Conservation (phyloP, 2,329 filamentous ascomycete genomes). For the Colletotrichum sojae region DNA sequence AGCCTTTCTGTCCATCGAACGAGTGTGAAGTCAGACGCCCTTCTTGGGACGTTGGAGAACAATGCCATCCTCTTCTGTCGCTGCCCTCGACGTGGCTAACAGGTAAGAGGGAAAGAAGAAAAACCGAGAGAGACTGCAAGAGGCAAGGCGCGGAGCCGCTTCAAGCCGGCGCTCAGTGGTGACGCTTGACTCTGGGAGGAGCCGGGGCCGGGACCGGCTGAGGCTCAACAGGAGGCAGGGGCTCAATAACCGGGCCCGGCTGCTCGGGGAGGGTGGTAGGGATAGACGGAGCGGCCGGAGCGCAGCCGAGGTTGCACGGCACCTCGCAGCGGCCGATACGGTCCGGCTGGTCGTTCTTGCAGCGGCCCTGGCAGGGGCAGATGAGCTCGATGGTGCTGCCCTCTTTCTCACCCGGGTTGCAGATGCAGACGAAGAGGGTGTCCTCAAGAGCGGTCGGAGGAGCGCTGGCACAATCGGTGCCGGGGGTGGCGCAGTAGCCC, state of each 20-base stretch:
- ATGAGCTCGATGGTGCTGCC: conserved; percentile 55
- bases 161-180: not conserved
- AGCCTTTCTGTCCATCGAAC: conserved; percentile 4
- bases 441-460: conserved; percentile 48
- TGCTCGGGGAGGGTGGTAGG: conserved; percentile 3
- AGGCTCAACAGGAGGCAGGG: not conserved
- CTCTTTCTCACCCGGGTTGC: conserved; percentile 49
- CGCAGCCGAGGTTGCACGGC: conserved; percentile 54
- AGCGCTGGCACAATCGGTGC: conserved; percentile 50
- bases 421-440: conserved; percentile 57
- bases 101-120: conserved; percentile 5
- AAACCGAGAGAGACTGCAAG: not conserved
- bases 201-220: conserved; percentile 13
- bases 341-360: conserved; percentile 56
- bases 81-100: conserved; percentile 12
- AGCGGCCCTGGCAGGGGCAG: conserved; percentile 55
- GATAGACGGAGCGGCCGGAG: not conserved
- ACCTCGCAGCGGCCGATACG: conserved; percentile 56
- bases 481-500: conserved; percentile 55
- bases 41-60: conserved; percentile 26
- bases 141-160: not conserved
- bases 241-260: not conserved
- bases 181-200: conserved; percentile 1
- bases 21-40: conserved; percentile 26
- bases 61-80: conserved; percentile 1